Evolutionary conservation across 306 rosid genomes (phyloP).

Genomic region (Castanea sativa): DNA sequence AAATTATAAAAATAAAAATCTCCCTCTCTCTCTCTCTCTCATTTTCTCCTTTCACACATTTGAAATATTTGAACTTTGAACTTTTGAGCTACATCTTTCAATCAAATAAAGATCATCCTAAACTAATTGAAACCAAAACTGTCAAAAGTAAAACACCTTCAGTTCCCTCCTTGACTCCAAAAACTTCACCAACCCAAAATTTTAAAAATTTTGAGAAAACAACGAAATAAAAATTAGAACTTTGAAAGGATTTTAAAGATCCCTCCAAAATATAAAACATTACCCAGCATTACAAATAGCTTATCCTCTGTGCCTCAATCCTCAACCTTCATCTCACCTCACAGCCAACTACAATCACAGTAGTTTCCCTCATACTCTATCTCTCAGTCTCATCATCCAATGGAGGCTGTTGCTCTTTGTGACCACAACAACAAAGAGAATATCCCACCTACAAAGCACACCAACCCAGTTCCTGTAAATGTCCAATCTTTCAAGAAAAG

Average conservation of each 20-base stretch:
- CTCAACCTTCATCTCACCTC: neutral
- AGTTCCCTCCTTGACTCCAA: neutral
- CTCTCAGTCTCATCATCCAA: neutral
- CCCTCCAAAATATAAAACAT: neutral
- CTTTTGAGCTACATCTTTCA: neutral
- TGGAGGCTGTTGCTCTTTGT: neutral
- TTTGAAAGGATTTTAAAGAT: neutral
- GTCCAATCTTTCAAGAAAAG: conserved; percentile 11
- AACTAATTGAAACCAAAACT: no score
- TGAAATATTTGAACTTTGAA: neutral
- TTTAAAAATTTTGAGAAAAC: neutral
- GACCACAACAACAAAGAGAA: conserved; percentile 25
- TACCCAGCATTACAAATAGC: neutral
- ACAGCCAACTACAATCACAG: neutral
- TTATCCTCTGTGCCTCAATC: neutral
- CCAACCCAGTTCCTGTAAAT: neutral
- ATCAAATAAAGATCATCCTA: no score
- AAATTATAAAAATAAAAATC: neutral
- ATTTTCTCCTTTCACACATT: neutral
- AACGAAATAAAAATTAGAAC: neutral
- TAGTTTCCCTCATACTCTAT: neutral
- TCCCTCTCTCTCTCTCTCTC: neutral
- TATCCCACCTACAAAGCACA: conserved; percentile 1
- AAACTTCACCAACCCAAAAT: neutral
- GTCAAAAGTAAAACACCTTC: no score